A percentile compares a stretch with the other conserved stretches of the same genome.
Conservation (phyloP, 192 early-diverging fungal genomes). For the Cladochytrium replicatum region DNA sequence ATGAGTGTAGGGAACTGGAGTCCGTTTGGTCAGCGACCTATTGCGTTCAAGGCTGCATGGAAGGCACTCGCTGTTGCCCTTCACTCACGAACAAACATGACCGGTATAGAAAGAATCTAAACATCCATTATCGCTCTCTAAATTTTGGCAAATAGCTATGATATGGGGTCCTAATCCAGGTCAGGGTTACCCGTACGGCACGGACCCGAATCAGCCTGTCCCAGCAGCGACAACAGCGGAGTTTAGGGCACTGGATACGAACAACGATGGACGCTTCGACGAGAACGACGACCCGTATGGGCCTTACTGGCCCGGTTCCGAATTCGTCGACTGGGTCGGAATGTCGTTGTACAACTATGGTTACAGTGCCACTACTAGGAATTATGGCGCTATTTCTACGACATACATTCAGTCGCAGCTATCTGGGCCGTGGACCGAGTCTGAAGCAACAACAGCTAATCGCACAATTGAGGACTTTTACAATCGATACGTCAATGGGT, state of each 20-base stretch:
- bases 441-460: conserved; percentile 11
- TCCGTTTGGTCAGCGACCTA: conserved; percentile 22
- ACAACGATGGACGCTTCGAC: conserved; percentile 31
- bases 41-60: conserved; percentile 16
- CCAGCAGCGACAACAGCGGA: background rate
- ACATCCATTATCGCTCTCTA: too few species aligned
- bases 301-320: conserved; percentile 37
- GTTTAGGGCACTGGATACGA: conserved; percentile 25
- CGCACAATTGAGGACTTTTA: conserved; percentile 3
- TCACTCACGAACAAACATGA: conserved; percentile 6
- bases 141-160: too few species aligned
- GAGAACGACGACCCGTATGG: conserved; percentile 34
- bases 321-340: conserved; percentile 37
- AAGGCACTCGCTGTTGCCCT: conserved; percentile 7
- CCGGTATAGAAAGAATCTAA: too few species aligned
- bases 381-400: conserved; percentile 13
- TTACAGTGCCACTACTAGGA: conserved; percentile 1
- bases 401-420: background rate
- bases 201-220: background rate
- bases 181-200: conserved; percentile 28
- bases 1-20: conserved; percentile 23
- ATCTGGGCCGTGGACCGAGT: conserved; percentile 10
- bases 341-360: conserved; percentile 27
- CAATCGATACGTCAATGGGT: conserved; percentile 6
- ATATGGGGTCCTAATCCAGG: conserved; percentile 27